phyloP scores from a whole-genome alignment of 1,139 yeast genomes.

The Yamadazyma atmosphaerica region DNA sequence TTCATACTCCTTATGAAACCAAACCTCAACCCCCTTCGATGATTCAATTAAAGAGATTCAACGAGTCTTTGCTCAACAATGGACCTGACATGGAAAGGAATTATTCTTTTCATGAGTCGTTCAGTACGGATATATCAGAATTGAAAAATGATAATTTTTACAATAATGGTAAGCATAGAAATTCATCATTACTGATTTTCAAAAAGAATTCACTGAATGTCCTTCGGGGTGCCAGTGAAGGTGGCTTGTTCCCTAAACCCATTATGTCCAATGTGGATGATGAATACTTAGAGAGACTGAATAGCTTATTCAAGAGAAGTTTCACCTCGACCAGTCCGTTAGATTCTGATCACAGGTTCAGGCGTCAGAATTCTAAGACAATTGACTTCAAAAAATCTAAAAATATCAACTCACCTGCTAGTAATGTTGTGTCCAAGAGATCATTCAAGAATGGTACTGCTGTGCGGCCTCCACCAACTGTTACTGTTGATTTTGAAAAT shows the following conservation, averaged over 20 bases:
- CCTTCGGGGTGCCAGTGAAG: background rate
- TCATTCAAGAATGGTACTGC: slow-evolving; percentile 14
- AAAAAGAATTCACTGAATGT: slow-evolving; percentile 17
- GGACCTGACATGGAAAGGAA: slow-evolving; percentile 10
- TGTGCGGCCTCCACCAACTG: slow-evolving; percentile 34
- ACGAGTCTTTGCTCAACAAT: slow-evolving; percentile 12
- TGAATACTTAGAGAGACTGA: slow-evolving; percentile 26
- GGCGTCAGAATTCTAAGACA: slow-evolving; percentile 2
- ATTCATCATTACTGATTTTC: slow-evolving; percentile 25
- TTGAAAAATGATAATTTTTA: slow-evolving; percentile 2
- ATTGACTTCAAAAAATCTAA: slow-evolving; percentile 5
- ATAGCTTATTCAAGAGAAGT: slow-evolving; percentile 9
- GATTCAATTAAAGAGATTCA: slow-evolving; percentile 14
- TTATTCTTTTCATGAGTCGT: slow-evolving; percentile 13
- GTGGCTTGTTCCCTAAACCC: slow-evolving; percentile 16
- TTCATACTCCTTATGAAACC: slow-evolving; percentile 49
- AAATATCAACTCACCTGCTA: slow-evolving; percentile 3
- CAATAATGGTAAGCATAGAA: slow-evolving; percentile 10
- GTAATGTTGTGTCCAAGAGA: slow-evolving; percentile 6
- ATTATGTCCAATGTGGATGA: slow-evolving; percentile 32
- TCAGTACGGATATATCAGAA: slow-evolving; percentile 13
- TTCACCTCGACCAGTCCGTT: slow-evolving; percentile 5
- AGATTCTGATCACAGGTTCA: slow-evolving; percentile 4
- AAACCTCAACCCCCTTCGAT: slow-evolving; percentile 34
- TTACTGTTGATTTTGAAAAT: slow-evolving; percentile 56